These are phyloP conservation scores for Quercus dentata DNA, from an alignment of 306 rosid species.

Conservation along the genomic window DNA sequence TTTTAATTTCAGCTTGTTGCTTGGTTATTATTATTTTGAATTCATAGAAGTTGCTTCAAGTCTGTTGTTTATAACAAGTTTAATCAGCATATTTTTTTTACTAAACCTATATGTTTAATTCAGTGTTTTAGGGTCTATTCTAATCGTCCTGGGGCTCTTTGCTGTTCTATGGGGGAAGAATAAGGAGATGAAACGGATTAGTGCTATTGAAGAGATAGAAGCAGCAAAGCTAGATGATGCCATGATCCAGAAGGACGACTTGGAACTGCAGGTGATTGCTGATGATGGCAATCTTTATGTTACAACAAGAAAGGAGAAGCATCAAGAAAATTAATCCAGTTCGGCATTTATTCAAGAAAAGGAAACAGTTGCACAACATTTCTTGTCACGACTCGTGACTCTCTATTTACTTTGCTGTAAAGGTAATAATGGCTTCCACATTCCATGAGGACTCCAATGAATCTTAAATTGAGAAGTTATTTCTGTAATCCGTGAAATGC, in stretches of 20 bases:
- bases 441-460: too few relatives aligned
- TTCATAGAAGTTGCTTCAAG: too few relatives aligned
- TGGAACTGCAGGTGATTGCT: conserved; percentile 25
- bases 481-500: too few relatives aligned
- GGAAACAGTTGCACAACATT: too few relatives aligned
- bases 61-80: too few relatives aligned
- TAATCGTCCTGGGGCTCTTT: conserved; percentile 65
- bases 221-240: neutral
- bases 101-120: neutral
- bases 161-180: conserved; percentile 80
- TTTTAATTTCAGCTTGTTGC: too few relatives aligned
- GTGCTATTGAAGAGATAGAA: neutral
- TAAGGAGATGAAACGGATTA: conserved; percentile 36
- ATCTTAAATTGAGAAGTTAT: too few relatives aligned
- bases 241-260: conserved; percentile 14
- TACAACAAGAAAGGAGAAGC: neutral
- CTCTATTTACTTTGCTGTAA: too few relatives aligned
- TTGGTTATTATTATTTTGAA: too few relatives aligned
- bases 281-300: conserved; percentile 4
- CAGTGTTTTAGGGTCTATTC: conserved; percentile 55
- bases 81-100: neutral
- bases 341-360: neutral
- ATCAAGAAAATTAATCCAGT: neutral
- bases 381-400: too few relatives aligned
- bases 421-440: too few relatives aligned